Evolutionary conservation across 257 asterid species (phyloP), one percentile per base, ranked within the genome.

Genomic region (Solanum piurae): DNA sequence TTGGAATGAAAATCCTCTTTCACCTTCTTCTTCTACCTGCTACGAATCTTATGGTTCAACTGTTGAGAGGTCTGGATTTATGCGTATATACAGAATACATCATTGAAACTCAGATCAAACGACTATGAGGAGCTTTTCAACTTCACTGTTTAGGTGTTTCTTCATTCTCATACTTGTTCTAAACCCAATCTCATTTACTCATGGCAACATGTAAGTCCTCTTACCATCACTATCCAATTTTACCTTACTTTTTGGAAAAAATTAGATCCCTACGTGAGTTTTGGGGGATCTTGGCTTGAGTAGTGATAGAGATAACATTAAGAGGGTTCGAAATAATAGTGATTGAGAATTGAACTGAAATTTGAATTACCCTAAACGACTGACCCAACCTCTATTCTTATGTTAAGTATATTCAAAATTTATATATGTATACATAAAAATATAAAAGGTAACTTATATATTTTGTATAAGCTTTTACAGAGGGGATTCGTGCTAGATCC

Each of bases 201-300:
- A 89, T 16, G 86, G 76, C 52, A 71, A 72, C 36, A 31, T n/a
- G 91, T 87, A 68, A 86, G 91, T 87, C 11, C 40, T 80, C 60
- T 27, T 44, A 27, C 29, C 36, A 77, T 77, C 25, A 2, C 21
- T 77, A 44, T 79, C 25, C 13, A 16, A 27, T 46, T 80, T 36
- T 80, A 27, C 64, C 21, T 79, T 5, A 27, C 40, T 14, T 21
- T 44, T 79, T 37, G 12, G 62, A 52, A 52, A 52, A 16, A 52
- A 52, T 1, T 52, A 52, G 55, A 38, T 38, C 58, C 16, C 3
- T 37, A 3, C 12, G 14, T 3, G 3, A 2, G 33, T 76, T 40
- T 37, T 40, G 23, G 31, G 71, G n/a, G 64, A 13, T 60, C 69
- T 60, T 23, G 69, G 69, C 64, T 55, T 20, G 64, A 55, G 64